These are phyloP conservation scores for Peniophora sp. DNA, from an alignment of 1,284 basidiomycete genomes.

Conservation along the genomic window DNA sequence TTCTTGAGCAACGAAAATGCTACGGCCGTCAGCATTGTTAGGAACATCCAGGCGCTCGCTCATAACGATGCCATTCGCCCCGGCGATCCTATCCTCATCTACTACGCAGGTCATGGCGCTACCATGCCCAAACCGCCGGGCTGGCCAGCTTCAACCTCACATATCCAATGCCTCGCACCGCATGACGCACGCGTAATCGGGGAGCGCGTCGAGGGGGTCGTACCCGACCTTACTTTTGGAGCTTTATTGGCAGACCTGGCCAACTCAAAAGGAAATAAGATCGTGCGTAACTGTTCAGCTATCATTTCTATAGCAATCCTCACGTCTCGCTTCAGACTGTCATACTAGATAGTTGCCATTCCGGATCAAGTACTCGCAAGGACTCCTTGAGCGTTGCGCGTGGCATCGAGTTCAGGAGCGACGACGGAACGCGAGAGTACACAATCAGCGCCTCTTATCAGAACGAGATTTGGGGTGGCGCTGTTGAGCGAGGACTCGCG, in stretches of 20 bases:
- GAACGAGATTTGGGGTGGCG: no score
- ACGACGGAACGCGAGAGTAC: no score
- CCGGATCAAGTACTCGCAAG: no score
- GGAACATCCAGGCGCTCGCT: slow-evolving; percentile 6
- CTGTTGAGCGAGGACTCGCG: no score
- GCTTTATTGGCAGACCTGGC: background rate
- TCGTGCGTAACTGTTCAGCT: background rate
- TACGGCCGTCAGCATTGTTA: background rate
- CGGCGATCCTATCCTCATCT: background rate
- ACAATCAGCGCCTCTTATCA: no score
- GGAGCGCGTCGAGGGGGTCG: background rate
- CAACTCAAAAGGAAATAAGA: background rate
- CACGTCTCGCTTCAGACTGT: no score
- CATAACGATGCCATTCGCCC: slow-evolving; percentile 4
- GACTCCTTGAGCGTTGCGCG: no score
- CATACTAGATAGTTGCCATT: no score
- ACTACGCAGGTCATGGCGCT: background rate
- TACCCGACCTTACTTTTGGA: background rate
- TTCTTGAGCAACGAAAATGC: background rate
- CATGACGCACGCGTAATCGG: background rate
- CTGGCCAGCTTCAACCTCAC: slow-evolving; percentile 1
- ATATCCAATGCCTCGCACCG: background rate
- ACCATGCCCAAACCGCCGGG: background rate
- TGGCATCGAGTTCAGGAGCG: no score
- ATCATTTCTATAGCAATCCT: no score